Evolutionary conservation across 1,284 basidiomycete genomes (phyloP).

Genomic region (Ustilago vetiveriae): DNA sequence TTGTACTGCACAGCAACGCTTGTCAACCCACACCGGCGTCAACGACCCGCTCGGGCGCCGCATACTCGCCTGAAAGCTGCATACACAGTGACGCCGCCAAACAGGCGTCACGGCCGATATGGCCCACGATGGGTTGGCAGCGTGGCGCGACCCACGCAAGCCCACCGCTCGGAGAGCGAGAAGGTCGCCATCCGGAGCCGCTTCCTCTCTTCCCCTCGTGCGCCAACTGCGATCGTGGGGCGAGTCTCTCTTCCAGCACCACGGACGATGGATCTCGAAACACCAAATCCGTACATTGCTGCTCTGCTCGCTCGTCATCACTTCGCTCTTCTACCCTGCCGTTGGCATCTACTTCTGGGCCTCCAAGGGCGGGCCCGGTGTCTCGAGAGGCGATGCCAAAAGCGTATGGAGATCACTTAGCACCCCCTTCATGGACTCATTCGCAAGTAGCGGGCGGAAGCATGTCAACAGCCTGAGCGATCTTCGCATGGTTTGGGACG

Average conservation of each 20-base stretch:
- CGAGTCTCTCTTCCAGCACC: constrained; percentile 41
- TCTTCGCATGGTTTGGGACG: constrained; percentile 65
- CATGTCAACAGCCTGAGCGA: constrained; percentile 62
- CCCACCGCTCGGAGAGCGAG: constrained; percentile 19
- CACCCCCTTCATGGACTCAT: constrained; percentile 61
- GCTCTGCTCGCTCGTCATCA: constrained; percentile 92
- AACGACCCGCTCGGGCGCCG: background rate
- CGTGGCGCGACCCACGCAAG: constrained; percentile 12
- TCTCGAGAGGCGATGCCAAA: constrained; percentile 54
- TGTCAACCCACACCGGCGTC: background rate
- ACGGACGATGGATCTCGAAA: constrained; percentile 59
- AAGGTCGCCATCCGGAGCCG: constrained; percentile 24
- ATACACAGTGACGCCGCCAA: background rate
- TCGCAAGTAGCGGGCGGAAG: constrained; percentile 52
- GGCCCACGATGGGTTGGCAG: constrained; percentile 14
- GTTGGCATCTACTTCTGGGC: constrained; percentile 65
- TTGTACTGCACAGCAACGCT: no score
- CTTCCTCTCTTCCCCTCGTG: constrained; percentile 27
- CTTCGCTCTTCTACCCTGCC: constrained; percentile 80
- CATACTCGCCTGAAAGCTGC: constrained; percentile 4
- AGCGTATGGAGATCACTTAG: constrained; percentile 61
- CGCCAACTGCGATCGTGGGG: constrained; percentile 28
- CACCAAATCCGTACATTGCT: constrained; percentile 93
- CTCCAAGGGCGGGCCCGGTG: constrained; percentile 60
- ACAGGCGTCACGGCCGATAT: constrained; percentile 17